A percentile compares a stretch with the other conserved stretches of the same genome.
Evolutionary conservation across 1,284 basidiomycete species (phyloP).

Genomic region (Fomitiporia mediterranea): DNA sequence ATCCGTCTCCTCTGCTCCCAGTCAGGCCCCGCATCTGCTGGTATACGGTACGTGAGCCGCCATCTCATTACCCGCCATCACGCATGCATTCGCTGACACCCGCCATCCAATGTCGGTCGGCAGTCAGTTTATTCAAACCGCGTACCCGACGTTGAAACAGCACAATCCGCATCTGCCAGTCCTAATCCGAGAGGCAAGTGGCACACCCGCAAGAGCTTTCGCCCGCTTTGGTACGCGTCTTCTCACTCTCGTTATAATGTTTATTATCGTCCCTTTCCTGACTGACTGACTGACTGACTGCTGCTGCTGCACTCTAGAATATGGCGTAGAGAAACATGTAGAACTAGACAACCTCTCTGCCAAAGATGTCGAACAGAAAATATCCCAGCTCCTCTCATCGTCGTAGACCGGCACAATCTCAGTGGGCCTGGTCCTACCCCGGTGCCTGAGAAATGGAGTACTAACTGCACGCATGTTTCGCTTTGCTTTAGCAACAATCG

Average conservation of each 20-base stretch:
- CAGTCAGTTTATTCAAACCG: constrained; percentile 80
- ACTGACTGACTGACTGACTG: constrained; percentile 12
- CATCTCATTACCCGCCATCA: neutral
- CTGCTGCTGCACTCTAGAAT: too few species aligned
- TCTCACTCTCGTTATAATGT: neutral
- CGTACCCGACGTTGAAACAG: constrained; percentile 81
- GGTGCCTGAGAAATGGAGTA: too few species aligned
- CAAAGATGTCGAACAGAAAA: constrained; percentile 65
- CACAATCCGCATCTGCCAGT: constrained; percentile 89
- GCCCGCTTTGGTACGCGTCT: constrained; percentile 81
- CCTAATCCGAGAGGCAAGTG: constrained; percentile 85
- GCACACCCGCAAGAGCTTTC: constrained; percentile 84
- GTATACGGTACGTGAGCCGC: constrained; percentile 62
- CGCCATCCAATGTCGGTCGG: constrained; percentile 1
- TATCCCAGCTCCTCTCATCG: constrained; percentile 50
- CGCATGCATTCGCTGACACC: neutral
- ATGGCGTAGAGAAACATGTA: constrained; percentile 74
- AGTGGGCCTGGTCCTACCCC: too few species aligned
- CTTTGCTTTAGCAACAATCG: too few species aligned
- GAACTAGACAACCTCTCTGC: constrained; percentile 74
- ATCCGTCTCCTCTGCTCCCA: constrained; percentile 86
- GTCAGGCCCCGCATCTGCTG: constrained; percentile 70
- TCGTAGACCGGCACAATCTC: too few species aligned
- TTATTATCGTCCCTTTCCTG: too few species aligned
- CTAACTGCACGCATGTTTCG: too few species aligned